Evolutionary conservation across 2,329 filamentous ascomycete species (phyloP).

Genomic region (Didymella keratinophila): DNA sequence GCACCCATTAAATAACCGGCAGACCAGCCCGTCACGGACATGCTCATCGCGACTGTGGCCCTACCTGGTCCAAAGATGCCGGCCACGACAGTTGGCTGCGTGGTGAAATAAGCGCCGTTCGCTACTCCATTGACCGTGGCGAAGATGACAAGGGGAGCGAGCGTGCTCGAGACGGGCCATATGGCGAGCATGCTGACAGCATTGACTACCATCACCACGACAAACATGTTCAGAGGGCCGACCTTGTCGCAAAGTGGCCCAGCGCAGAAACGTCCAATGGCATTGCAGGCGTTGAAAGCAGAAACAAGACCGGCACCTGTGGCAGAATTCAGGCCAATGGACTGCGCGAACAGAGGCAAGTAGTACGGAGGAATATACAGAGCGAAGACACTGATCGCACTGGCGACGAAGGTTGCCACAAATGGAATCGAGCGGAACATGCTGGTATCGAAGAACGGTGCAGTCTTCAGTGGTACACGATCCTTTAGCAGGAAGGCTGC

Average conservation of each 20-base stretch:
- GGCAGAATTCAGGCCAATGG: slow-evolving; percentile 31
- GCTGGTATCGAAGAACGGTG: slow-evolving; percentile 32
- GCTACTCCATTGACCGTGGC: slow-evolving; percentile 39
- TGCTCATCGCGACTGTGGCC: slow-evolving; percentile 38
- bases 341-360: slow-evolving; percentile 38
- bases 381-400: slow-evolving; percentile 35
- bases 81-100: slow-evolving; percentile 36
- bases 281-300: slow-evolving; percentile 39
- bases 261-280: slow-evolving; percentile 35
- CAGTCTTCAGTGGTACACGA: slow-evolving; percentile 29
- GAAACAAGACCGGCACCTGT: slow-evolving; percentile 37
- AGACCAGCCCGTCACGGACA: slow-evolving; percentile 38
- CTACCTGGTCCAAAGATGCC: slow-evolving; percentile 37
- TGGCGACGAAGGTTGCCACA: slow-evolving; percentile 31
- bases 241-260: slow-evolving; percentile 41
- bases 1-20: slow-evolving; percentile 39
- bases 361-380: slow-evolving; percentile 41
- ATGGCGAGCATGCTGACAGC: slow-evolving; percentile 41
- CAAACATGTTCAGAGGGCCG: slow-evolving; percentile 42
- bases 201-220: slow-evolving; percentile 36
- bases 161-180: slow-evolving; percentile 36
- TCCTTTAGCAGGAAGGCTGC: slow-evolving; percentile 38
- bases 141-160: slow-evolving; percentile 36
- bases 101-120: slow-evolving; percentile 40
- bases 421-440: slow-evolving; percentile 37